A percentile compares a stretch with the other conserved stretches of the same genome.
Conservation (phyloP, 345 rosid genomes). For the Euphorbia pulcherrima region DNA sequence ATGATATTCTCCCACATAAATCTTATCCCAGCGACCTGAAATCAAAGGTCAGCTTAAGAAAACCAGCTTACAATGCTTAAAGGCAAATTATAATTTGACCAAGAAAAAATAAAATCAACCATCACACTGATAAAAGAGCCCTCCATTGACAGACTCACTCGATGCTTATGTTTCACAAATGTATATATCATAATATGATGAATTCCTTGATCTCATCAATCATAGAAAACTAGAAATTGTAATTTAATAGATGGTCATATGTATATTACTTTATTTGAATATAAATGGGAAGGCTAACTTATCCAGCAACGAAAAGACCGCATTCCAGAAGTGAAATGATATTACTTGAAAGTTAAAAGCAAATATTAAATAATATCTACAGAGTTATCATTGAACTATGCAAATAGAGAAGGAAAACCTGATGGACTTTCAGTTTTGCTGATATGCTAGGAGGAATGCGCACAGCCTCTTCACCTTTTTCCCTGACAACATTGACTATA, state of each 20-base stretch:
- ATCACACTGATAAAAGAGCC: background rate
- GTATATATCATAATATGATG: conserved; percentile 3
- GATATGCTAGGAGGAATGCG: conserved; percentile 87
- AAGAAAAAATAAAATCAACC: background rate
- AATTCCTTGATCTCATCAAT: background rate
- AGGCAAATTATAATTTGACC: background rate
- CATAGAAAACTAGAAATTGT: background rate
- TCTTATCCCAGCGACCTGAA: conserved; percentile 90
- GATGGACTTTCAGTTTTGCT: conserved; percentile 82
- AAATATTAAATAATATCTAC: background rate
- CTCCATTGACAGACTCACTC: background rate
- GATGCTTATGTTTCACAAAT: background rate
- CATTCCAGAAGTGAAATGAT: background rate
- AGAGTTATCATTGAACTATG: background rate
- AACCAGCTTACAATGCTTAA: background rate
- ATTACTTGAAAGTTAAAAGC: background rate
- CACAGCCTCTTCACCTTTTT: conserved; percentile 89
- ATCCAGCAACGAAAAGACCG: background rate
- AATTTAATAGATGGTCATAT: background rate
- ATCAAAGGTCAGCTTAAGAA: conserved; percentile 15
- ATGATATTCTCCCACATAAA: conserved; percentile 98
- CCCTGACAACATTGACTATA: conserved; percentile 96
- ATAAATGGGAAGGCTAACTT: background rate
- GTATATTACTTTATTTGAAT: background rate
- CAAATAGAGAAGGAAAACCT: conserved; percentile 48